phyloP scores from a whole-genome alignment of 2,329 filamentous ascomycete genomes.

The Fusarium buharicum region DNA sequence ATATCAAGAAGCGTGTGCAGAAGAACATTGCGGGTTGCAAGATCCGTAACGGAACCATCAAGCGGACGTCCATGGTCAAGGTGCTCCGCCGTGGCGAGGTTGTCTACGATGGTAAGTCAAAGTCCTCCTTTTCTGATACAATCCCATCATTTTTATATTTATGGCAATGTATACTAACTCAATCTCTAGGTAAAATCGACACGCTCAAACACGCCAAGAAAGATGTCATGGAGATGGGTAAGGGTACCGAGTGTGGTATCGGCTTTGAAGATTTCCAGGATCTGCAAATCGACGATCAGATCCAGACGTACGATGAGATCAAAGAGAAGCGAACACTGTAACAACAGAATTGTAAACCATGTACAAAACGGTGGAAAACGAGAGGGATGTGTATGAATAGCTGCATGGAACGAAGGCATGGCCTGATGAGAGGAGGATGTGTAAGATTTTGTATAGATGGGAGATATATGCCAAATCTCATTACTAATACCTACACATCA shows the following conservation, averaged over 20 bases:
- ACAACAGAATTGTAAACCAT: slow-evolving; percentile 39
- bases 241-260: slow-evolving; percentile 93
- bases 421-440: slow-evolving; percentile 16
- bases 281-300: slow-evolving; percentile 81
- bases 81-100: slow-evolving; percentile 77
- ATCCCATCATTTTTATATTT: neutral
- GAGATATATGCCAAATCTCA: slow-evolving; percentile 17
- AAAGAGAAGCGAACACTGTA: slow-evolving; percentile 73
- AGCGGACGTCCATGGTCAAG: slow-evolving; percentile 70
- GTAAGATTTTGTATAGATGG: slow-evolving; percentile 9
- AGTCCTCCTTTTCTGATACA: neutral
- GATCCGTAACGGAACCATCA: slow-evolving; percentile 82
- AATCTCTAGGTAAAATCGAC: slow-evolving; percentile 72
- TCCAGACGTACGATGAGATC: slow-evolving; percentile 88
- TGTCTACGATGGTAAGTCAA: slow-evolving; percentile 81
- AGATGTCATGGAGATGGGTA: slow-evolving; percentile 87
- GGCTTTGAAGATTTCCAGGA: slow-evolving; percentile 82
- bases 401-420: slow-evolving; percentile 14
- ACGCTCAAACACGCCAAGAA: slow-evolving; percentile 94
- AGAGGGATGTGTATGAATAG: slow-evolving; percentile 29
- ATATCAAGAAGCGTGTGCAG: slow-evolving; percentile 74
- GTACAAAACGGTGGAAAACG: slow-evolving; percentile 29
- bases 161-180: neutral
- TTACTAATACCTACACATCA: slow-evolving; percentile 15
- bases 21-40: slow-evolving; percentile 87